Conservation (phyloP, 2,329 filamentous ascomycete genomes). For the Colletotrichum navitas region DNA sequence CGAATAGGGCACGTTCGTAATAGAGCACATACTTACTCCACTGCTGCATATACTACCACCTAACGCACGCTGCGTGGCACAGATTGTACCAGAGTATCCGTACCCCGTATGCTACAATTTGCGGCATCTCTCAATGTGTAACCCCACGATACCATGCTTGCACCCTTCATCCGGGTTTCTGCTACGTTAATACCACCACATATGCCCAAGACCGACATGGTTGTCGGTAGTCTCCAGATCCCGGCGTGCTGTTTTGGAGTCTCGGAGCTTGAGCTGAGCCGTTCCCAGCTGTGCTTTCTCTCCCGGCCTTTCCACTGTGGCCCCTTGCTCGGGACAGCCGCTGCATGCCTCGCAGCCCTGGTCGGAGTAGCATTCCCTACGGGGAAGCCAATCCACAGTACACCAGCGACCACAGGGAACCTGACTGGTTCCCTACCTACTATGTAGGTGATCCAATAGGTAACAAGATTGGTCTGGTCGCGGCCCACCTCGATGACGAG, state of each 20-base stretch:
- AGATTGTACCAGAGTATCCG: not conserved
- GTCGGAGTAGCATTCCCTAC: slow-evolving; percentile 17
- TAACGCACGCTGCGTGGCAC: too few species aligned
- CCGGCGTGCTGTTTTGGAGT: slow-evolving; percentile 28
- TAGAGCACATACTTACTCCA: not conserved
- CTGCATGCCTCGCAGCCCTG: slow-evolving; percentile 5
- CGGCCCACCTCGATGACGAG: slow-evolving; percentile 30
- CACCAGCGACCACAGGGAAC: slow-evolving; percentile 7
- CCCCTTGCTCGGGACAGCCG: slow-evolving; percentile 1
- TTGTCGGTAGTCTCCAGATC: slow-evolving; percentile 32
- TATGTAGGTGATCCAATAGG: slow-evolving; percentile 16
- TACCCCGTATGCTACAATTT: not conserved
- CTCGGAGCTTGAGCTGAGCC: slow-evolving; percentile 21
- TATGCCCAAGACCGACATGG: slow-evolving; percentile 23
- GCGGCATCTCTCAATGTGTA: slow-evolving; percentile 12
- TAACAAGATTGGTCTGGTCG: not conserved
- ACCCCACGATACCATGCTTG: slow-evolving; percentile 22
- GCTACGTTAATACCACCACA: slow-evolving; percentile 33
- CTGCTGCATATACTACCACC: too few species aligned
- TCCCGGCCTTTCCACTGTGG: slow-evolving; percentile 5
- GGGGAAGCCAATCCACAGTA: slow-evolving; percentile 22
- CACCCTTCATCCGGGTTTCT: slow-evolving; percentile 37
- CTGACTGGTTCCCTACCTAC: not conserved
- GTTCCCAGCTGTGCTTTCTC: slow-evolving; percentile 11
- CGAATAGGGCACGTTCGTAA: not conserved